These are phyloP conservation scores for Ophiostoma perfectum DNA, from an alignment of 2,329 filamentous ascomycete genomes.

Conservation along the genomic window DNA sequence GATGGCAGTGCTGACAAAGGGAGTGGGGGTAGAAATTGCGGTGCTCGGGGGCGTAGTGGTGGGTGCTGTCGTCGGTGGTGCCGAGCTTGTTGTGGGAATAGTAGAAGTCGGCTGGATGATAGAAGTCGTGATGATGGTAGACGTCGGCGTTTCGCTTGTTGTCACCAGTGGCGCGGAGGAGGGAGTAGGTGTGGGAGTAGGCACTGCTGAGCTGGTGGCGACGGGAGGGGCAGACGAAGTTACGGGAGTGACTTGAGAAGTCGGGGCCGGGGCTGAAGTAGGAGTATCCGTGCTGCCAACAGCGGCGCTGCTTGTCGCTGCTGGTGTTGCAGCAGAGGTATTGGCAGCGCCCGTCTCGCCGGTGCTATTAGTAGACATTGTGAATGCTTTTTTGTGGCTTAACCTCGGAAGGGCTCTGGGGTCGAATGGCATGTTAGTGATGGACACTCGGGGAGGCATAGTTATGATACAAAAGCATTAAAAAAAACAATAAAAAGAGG, in stretches of 20 bases:
- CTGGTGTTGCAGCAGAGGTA: slow-evolving; percentile 14
- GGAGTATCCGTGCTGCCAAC: background rate
- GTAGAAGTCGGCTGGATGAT: slow-evolving; percentile 3
- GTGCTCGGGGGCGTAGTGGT: slow-evolving; percentile 19
- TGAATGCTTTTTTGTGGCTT: slow-evolving; percentile 29
- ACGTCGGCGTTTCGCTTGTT: slow-evolving; percentile 14
- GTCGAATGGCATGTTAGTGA: slow-evolving; percentile 31
- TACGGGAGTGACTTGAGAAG: slow-evolving; percentile 12
- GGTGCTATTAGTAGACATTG: slow-evolving; percentile 33
- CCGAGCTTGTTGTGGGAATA: slow-evolving; percentile 21
- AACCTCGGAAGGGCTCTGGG: slow-evolving; percentile 30
- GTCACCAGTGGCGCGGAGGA: slow-evolving; percentile 4
- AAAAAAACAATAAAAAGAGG: no score
- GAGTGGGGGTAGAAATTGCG: background rate
- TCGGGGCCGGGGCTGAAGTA: background rate
- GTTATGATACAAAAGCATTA: background rate
- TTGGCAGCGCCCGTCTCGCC: slow-evolving; percentile 22
- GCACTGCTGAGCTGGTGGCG: slow-evolving; percentile 12
- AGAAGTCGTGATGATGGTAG: slow-evolving; percentile 20
- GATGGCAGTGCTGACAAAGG: slow-evolving; percentile 31
- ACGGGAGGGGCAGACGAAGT: slow-evolving; percentile 22
- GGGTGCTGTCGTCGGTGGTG: slow-evolving; percentile 25
- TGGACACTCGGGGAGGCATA: background rate
- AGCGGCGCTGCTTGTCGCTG: background rate
- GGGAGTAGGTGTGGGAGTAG: background rate